phyloP scores from a whole-genome alignment of 805 yeast genomes.

The Lipomyces japonicus region DNA sequence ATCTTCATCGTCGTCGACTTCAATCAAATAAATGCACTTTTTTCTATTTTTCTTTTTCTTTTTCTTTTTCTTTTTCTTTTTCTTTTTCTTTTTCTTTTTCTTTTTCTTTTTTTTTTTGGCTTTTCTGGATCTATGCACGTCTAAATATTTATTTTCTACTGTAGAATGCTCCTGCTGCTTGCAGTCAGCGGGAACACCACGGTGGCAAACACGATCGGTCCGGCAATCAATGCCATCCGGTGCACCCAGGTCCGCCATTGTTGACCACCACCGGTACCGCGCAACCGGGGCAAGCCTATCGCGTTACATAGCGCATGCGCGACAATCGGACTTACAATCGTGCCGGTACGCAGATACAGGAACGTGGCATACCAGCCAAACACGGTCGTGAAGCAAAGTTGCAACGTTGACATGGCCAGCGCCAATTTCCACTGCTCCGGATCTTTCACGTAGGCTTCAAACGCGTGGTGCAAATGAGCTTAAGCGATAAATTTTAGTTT shows the following conservation, averaged over 20 bases:
- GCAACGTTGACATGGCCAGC: slow-evolving; percentile 45
- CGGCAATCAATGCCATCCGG: slow-evolving; percentile 46
- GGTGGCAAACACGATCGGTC: slow-evolving; percentile 42
- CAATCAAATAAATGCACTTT: slow-evolving; percentile 1
- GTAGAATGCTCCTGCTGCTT: background rate
- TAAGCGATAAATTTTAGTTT: background rate
- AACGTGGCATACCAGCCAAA: slow-evolving; percentile 68
- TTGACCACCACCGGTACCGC: slow-evolving; percentile 12
- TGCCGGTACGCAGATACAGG: slow-evolving; percentile 50
- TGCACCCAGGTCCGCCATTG: slow-evolving; percentile 34
- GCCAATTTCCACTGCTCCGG: slow-evolving; percentile 37
- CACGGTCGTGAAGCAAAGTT: slow-evolving; percentile 59
- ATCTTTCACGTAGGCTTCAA: slow-evolving; percentile 41
- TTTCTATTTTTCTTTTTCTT: background rate
- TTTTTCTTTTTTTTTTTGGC: background rate
- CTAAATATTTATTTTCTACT: too few species aligned
- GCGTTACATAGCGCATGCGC: slow-evolving; percentile 68
- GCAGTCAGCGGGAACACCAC: slow-evolving; percentile 34
- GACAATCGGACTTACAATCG: slow-evolving; percentile 53
- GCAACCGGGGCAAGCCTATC: slow-evolving; percentile 58
- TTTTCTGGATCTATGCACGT: too few species aligned
- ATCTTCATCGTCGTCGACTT: slow-evolving; percentile 13
- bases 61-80: background rate
- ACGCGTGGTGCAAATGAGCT: slow-evolving; percentile 77
- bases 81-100: background rate